A percentile compares a stretch with the other conserved stretches of the same genome.
Evolutionary conservation across 257 asterid genomes (phyloP).

Genomic region (Linderniella brevidens): DNA sequence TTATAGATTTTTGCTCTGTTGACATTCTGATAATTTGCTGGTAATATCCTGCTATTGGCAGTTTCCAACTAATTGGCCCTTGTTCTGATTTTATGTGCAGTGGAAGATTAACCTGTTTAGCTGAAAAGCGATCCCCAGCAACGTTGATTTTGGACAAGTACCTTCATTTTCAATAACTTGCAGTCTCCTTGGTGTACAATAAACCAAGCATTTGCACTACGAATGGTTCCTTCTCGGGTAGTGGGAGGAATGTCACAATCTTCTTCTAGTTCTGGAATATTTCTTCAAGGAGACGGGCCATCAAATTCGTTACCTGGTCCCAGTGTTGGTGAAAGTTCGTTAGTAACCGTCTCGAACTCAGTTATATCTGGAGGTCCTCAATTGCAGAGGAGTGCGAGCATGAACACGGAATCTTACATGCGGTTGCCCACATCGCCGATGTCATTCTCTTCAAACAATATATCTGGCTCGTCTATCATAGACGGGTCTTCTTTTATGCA

Average conservation of each 20-base stretch:
- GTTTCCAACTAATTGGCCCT: no score
- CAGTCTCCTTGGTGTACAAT: no score
- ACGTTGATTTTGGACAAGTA: no score
- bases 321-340: constrained; percentile 91
- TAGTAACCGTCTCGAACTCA: constrained; percentile 96
- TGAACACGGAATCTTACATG: constrained; percentile 82
- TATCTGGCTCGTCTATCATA: constrained; percentile 68
- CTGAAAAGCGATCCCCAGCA: no score
- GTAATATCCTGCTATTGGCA: no score
- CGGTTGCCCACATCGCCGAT: constrained; percentile 93
- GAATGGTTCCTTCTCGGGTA: constrained; percentile 59
- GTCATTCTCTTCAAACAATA: constrained; percentile 84
- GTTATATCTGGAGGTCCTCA: constrained; percentile 85
- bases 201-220: not conserved
- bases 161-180: no score
- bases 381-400: constrained; percentile 84
- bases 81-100: no score
- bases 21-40: no score
- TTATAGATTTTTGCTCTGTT: no score
- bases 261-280: constrained; percentile 70
- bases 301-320: constrained; percentile 71
- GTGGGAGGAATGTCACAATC: constrained; percentile 71
- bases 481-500: constrained; percentile 72
- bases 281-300: constrained; percentile 66
- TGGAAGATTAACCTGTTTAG: no score